Base-by-base conservation (phyloP, 1,284 basidiomycete species). In the Boletus austroedulis region DNA sequence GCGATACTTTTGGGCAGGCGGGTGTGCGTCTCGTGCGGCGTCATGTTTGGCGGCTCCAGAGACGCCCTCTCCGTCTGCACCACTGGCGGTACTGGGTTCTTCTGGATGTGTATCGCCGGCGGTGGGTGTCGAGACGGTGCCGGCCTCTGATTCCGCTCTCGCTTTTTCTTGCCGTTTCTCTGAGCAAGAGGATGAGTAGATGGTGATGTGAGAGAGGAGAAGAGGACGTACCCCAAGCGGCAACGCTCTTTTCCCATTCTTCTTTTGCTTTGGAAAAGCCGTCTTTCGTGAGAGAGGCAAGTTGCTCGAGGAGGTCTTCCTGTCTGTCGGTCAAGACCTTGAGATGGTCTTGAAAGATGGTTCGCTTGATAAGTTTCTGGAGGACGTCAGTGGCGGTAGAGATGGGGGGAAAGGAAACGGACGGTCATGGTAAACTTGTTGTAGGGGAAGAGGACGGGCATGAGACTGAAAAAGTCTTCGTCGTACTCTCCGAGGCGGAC, bases 391-490 rank as follows among this genome's bases (percentile, higher is more conserved):
- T 17, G 0, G 10, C 29, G 26, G 24, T 40, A 21, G 34, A 11
- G 41, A 34, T 5, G 38, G n/a, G n/a, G 5, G 6, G 5, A 43
- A 5, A 15, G 19, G 43, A 57, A 21, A 75, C 84, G 50, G 55
- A 89, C 88, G 51, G 78, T 87, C 89, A 92, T 92, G 0, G 90
- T 92, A 73, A 92, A 96, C 65, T 90, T 89, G 75, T 97, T 97
- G 72, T 96, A 96, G 0, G 94, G 94, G 69, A 97, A 95, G 45
- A 96, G 76, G 31, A 78, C 80, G 0, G 94, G 93, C 85, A 97
- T 89, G 40, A 89, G 78, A 67, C 86, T 88, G 77, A 96, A 96
- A 71, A 95, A 96, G 68, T 92, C 86, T 23, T 95, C 92, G 66
- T 94, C 89, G 75, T 95, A 96, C 71, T 95, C 90, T 72, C 87